phyloP scores from a whole-genome alignment of 2,329 filamentous ascomycete species.

The Chrysoporthe deuterocubensis region DNA sequence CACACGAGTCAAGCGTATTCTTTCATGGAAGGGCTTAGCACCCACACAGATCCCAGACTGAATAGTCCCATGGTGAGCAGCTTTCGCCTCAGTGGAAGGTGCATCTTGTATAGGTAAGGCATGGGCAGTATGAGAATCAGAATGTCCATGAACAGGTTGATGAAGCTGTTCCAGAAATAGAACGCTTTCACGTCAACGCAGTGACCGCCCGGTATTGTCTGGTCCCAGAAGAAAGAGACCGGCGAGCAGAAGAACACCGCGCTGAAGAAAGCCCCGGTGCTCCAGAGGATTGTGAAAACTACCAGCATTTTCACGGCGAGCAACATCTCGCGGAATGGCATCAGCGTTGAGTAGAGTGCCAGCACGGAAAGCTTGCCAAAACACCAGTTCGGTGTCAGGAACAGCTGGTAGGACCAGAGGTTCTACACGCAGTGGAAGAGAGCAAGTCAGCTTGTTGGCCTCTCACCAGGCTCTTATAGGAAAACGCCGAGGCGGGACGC shows the following conservation, averaged over 20 bases:
- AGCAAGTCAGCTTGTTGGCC: neutral
- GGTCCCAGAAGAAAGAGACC: neutral
- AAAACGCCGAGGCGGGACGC: neutral
- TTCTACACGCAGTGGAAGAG: neutral
- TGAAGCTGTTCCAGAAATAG: neutral
- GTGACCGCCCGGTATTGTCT: neutral
- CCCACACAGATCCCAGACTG: neutral
- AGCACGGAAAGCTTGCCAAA: conserved; percentile 1
- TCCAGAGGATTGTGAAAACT: neutral
- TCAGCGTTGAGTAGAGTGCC: neutral
- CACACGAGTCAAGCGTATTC: neutral
- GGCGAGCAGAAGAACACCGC: neutral
- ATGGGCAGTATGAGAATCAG: neutral
- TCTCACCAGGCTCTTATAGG: neutral
- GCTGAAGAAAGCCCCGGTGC: neutral
- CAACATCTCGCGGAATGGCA: conserved; percentile 1
- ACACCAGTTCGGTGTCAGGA: neutral
- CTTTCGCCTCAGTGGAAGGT: neutral
- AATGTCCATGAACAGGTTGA: neutral
- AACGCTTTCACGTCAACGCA: neutral
- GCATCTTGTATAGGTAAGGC: neutral
- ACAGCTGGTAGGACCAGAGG: neutral
- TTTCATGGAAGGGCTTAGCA: neutral
- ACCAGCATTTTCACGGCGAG: neutral
- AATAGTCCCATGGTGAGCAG: neutral